Evolutionary conservation across 2,329 filamentous ascomycete species (phyloP), one percentile per base, ranked within the genome.

Genomic region (Trichoderma brevicompactum): DNA sequence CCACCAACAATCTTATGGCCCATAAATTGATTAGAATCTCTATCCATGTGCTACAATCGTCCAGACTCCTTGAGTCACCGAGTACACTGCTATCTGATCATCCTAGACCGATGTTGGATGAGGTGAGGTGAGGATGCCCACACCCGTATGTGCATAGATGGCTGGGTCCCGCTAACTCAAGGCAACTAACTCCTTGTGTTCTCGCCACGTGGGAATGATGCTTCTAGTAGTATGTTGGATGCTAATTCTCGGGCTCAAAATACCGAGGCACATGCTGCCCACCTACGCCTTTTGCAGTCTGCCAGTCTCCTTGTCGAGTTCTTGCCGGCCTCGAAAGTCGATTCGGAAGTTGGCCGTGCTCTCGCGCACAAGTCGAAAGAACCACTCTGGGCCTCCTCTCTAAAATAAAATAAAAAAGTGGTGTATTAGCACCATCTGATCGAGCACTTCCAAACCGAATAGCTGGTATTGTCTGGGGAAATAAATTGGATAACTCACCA

Each of bases 401-500:
- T 71, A 43, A n/a, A 28, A 58, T 1, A 2, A 36, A 12, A 13
- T 1, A 28, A 7, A 40, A 23, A 48, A 32, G 38, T 3, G 23
- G 23, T 28, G 2, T 2, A 28, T 28, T 28, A 28, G 23, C 23
- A 28, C 23, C 23, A 28, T 28, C 2, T 2, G 23, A 28, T 28
- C 23, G 5, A 28, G 5, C 23, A 28, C 23, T 5, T 28, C 23
- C 23, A 28, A 28, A 2, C 23, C 23, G 23, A 28, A 28, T 28
- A 28, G 23, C 23, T 28, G 23, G 23, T 28, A 28, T 5, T 28
- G 23, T 28, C 23, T 28, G 23, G 23, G 23, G 23, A 28, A 28
- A 5, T 28, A 28, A 28, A 28, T 28, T 28, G 5, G 23, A 28
- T 6, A 2, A 68, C 74, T 65, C 68, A 77, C 75, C 69, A 77